A percentile compares a stretch with the other conserved stretches of the same genome.
These are phyloP conservation scores for Leptographium lundbergii DNA, from an alignment of 2,329 filamentous ascomycete genomes.

Conservation along the genomic window DNA sequence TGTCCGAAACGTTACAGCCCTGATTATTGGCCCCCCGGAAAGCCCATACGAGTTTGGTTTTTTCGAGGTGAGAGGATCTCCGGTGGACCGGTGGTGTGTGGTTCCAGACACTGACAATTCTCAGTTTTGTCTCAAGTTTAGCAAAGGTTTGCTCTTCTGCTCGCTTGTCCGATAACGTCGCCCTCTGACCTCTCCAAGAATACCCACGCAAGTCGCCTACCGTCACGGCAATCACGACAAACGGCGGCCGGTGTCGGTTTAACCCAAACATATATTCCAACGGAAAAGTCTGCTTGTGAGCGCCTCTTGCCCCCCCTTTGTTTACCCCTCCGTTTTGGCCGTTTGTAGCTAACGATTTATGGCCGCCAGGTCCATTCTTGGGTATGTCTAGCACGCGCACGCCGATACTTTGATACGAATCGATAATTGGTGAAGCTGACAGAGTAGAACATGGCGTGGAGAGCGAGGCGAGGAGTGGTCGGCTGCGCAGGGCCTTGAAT, in stretches of 20 bases:
- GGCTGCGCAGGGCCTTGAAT: conserved; percentile 87
- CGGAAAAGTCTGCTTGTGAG: conserved; percentile 86
- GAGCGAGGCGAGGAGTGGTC: conserved; percentile 92
- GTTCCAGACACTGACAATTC: not conserved
- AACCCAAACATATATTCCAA: conserved; percentile 92
- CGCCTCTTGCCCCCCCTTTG: no score
- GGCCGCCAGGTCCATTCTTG: conserved; percentile 60
- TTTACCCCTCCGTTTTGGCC: conserved; percentile 52
- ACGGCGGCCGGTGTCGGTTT: conserved; percentile 77
- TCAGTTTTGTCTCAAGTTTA: conserved; percentile 66
- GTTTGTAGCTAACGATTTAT: conserved; percentile 19
- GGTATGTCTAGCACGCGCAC: conserved; percentile 35
- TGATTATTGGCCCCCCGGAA: conserved; percentile 86
- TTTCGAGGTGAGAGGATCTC: conserved; percentile 57
- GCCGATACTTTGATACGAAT: conserved; percentile 4
- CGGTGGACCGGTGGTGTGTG: conserved; percentile 1
- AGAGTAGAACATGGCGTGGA: conserved; percentile 76
- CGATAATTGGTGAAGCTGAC: conserved; percentile 6
- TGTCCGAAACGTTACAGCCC: conserved; percentile 72
- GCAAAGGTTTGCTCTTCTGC: conserved; percentile 42
- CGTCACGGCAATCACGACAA: conserved; percentile 68
- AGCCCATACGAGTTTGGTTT: conserved; percentile 97
- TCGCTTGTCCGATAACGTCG: not conserved
- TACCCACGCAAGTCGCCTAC: conserved; percentile 61
- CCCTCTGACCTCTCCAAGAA: conserved; percentile 35